These are phyloP conservation scores for Ambrosiella cleistominuta DNA, from an alignment of 2,329 filamentous ascomycete species.

Conservation along the genomic window DNA sequence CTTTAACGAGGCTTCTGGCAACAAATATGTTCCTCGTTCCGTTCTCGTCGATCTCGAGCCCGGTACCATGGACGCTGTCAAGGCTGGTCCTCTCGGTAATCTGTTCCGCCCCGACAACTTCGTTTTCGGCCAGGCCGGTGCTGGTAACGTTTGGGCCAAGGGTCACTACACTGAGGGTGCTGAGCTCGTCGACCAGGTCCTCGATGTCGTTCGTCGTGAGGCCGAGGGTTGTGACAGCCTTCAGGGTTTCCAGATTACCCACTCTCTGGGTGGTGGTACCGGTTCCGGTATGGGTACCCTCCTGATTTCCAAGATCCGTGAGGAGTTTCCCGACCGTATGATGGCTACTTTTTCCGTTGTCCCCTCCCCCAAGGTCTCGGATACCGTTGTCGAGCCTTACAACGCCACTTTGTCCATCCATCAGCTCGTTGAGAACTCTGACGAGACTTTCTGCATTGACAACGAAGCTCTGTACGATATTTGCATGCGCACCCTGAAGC, in stretches of 20 bases:
- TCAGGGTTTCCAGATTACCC: constrained; percentile 99
- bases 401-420: constrained; percentile 98
- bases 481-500: constrained; percentile 99
- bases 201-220: constrained; percentile 97
- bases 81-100: constrained; percentile 92
- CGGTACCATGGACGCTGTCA: constrained; percentile 98
- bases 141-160: constrained; percentile 99
- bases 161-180: constrained; percentile 99
- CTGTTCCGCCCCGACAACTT: constrained; percentile 99
- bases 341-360: constrained; percentile 99
- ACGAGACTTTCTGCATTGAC: constrained; percentile 99
- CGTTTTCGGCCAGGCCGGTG: constrained; percentile 97
- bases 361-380: constrained; percentile 96
- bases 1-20: constrained; percentile 85
- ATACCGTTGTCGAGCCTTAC: constrained; percentile 99
- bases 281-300: constrained; percentile 99
- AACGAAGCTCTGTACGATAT: constrained; percentile 99
- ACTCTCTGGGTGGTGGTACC: constrained; percentile 99
- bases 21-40: constrained; percentile 98
- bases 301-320: constrained; percentile 99
- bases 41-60: constrained; percentile 99
- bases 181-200: constrained; percentile 93
- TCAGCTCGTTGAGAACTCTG: constrained; percentile 99
- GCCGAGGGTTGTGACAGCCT: constrained; percentile 98
- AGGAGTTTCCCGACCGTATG: constrained; percentile 99